Percentiles rank a stretch among this genome's conserved stretches.
phyloP scores from a whole-genome alignment of 306 rosid genomes.

The Ammopiptanthus mongolicus region DNA sequence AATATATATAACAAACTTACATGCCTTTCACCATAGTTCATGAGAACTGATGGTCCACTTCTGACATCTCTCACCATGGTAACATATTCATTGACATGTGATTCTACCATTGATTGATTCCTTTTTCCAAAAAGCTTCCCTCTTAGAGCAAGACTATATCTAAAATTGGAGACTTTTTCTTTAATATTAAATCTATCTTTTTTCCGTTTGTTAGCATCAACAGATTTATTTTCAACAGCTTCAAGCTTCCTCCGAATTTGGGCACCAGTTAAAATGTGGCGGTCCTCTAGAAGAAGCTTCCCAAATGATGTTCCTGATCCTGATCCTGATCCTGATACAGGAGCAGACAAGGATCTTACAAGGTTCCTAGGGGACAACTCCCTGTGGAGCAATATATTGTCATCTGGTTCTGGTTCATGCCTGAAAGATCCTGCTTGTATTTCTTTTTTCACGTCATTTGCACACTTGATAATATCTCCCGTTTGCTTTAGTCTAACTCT shows the following conservation, averaged over 20 bases:
- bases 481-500: constrained; percentile 30
- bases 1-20: constrained; percentile 42
- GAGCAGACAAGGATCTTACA: constrained; percentile 87
- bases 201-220: constrained; percentile 47
- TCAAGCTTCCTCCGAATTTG: constrained; percentile 90
- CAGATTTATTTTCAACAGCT: constrained; percentile 50
- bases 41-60: constrained; percentile 86
- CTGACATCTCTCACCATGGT: constrained; percentile 51
- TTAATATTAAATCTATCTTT: constrained; percentile 79
- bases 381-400: constrained; percentile 38
- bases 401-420: constrained; percentile 49
- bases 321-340: constrained; percentile 84
- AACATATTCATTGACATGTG: constrained; percentile 38
- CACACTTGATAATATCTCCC: constrained; percentile 27
- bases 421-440: constrained; percentile 82
- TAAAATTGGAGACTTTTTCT: constrained; percentile 78
- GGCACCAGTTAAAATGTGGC: constrained; percentile 80
- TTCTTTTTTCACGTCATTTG: constrained; percentile 30
- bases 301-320: constrained; percentile 95
- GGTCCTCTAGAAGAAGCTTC: constrained; percentile 97
- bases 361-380: constrained; percentile 86
- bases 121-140: constrained; percentile 78
- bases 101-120: constrained; percentile 53
- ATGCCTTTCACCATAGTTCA: constrained; percentile 62
- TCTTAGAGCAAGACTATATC: constrained; percentile 64